These are phyloP conservation scores for Cryptococcus hybrid DNA, from an alignment of 1,284 basidiomycete genomes.

Conservation along the genomic window DNA sequence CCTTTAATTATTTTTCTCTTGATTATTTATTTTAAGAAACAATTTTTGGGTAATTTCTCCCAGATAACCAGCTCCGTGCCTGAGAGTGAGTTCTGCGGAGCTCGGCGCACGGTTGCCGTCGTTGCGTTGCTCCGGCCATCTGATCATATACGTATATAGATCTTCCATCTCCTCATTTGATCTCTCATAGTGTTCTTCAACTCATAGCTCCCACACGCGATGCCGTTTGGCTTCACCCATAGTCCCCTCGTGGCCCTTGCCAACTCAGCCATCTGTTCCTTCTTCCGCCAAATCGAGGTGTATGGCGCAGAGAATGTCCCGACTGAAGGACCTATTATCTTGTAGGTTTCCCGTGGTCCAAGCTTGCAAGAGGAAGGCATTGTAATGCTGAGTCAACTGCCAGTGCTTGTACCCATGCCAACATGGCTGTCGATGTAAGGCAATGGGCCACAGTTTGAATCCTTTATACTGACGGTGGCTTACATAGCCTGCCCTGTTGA, in stretches of 20 bases:
- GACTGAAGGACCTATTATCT: conserved; percentile 75
- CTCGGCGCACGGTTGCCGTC: not conserved
- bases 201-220: conserved; percentile 10
- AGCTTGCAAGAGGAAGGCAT: not conserved
- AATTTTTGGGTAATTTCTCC: not conserved
- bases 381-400: too few relatives aligned
- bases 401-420: conserved; percentile 82
- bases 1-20: not conserved
- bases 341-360: conserved; percentile 57
- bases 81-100: too few relatives aligned
- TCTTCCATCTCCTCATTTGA: not conserved
- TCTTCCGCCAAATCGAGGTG: conserved; percentile 81
- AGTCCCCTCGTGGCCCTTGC: conserved; percentile 66
- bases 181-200: not conserved
- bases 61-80: not conserved
- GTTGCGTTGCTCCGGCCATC: not conserved
- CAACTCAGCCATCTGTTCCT: conserved; percentile 69
- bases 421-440: conserved; percentile 90
- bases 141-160: not conserved
- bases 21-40: not conserved
- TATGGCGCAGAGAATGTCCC: conserved; percentile 84
- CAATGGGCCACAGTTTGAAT: conserved; percentile 14
- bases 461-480: not conserved
- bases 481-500: conserved; percentile 43
- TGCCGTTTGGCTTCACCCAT: conserved; percentile 59